These are phyloP conservation scores for Yarrowia sp. DNA, from an alignment of 805 yeast species.

Conservation along the genomic window DNA sequence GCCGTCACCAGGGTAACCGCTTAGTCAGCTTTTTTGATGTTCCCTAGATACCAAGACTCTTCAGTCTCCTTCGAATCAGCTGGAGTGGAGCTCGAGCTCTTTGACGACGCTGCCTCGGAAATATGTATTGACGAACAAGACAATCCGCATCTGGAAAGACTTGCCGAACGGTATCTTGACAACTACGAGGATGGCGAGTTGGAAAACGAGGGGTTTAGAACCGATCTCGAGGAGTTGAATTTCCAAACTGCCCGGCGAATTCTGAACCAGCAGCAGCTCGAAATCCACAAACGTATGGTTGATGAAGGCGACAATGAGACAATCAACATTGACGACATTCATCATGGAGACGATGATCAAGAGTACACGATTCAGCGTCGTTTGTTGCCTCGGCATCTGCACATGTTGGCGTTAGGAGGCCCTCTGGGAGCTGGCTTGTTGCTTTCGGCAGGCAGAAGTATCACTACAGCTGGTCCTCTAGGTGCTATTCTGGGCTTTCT, in stretches of 20 bases:
- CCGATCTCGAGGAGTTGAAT: constrained; percentile 33
- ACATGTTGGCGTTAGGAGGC: constrained; percentile 80
- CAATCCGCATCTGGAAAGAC: constrained; percentile 30
- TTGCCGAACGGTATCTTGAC: constrained; percentile 22
- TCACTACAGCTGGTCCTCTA: constrained; percentile 76
- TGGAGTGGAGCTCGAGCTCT: constrained; percentile 19
- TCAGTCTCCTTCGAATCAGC: not conserved
- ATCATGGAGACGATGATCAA: constrained; percentile 37
- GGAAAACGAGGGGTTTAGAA: constrained; percentile 33
- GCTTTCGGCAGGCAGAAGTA: constrained; percentile 73
- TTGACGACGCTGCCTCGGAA: constrained; percentile 33
- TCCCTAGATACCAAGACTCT: constrained; percentile 2
- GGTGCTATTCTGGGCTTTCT: constrained; percentile 74
- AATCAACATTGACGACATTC: constrained; percentile 38
- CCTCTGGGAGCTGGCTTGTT: constrained; percentile 80
- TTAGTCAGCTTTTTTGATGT: not conserved
- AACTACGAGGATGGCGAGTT: constrained; percentile 27
- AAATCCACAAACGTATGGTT: constrained; percentile 32
- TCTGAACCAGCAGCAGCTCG: constrained; percentile 16
- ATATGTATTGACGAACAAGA: constrained; percentile 35
- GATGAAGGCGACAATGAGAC: constrained; percentile 43
- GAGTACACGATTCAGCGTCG: constrained; percentile 57
- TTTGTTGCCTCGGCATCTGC: constrained; percentile 69
- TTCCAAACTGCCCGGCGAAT: constrained; percentile 18
- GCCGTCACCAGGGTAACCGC: no score